Percentiles rank a stretch among this genome's conserved stretches.
These are phyloP conservation scores for Saccharomyces hybrid DNA, from an alignment of 1,139 yeast genomes.

Conservation along the genomic window DNA sequence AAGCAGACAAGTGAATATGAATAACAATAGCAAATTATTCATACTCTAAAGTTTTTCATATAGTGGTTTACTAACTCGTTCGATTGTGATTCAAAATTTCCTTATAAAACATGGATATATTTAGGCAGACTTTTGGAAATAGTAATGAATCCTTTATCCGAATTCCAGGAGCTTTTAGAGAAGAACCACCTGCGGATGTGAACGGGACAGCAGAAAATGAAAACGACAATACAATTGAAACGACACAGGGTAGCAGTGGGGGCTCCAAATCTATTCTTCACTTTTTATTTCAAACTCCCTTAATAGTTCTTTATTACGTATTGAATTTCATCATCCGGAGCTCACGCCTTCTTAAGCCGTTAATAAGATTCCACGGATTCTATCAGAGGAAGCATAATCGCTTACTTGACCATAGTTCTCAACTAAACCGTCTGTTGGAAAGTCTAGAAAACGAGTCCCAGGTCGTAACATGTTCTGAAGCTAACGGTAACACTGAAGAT, in stretches of 20 bases:
- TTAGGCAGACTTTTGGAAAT: slow-evolving; percentile 11
- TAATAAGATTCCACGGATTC: slow-evolving; percentile 18
- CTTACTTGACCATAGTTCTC: slow-evolving; percentile 13
- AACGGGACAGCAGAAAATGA: not conserved
- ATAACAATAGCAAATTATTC: not conserved
- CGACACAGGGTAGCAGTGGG: not conserved
- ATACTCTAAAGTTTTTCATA: not conserved
- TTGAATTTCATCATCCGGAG: slow-evolving; percentile 12
- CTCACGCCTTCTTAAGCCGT: slow-evolving; percentile 17
- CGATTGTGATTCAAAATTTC: slow-evolving; percentile 4
- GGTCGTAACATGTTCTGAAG: not conserved
- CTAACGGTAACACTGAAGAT: not conserved
- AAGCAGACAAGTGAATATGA: not conserved
- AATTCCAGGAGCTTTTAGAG: slow-evolving; percentile 15
- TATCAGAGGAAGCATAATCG: slow-evolving; percentile 18
- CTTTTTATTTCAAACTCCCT: slow-evolving; percentile 13
- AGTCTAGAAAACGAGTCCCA: slow-evolving; percentile 12
- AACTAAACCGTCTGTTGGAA: slow-evolving; percentile 16
- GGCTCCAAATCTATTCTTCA: not conserved
- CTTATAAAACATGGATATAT: slow-evolving; percentile 13
- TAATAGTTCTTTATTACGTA: slow-evolving; percentile 19
- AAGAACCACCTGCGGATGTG: not conserved
- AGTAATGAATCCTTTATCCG: slow-evolving; percentile 12
- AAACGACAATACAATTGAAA: not conserved
- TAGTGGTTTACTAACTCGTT: not conserved